A percentile compares a stretch with the other conserved stretches of the same genome.
Conservation (phyloP, 202 grass and related monocot species). For the Bolboschoenoplectus hybrid region DNA sequence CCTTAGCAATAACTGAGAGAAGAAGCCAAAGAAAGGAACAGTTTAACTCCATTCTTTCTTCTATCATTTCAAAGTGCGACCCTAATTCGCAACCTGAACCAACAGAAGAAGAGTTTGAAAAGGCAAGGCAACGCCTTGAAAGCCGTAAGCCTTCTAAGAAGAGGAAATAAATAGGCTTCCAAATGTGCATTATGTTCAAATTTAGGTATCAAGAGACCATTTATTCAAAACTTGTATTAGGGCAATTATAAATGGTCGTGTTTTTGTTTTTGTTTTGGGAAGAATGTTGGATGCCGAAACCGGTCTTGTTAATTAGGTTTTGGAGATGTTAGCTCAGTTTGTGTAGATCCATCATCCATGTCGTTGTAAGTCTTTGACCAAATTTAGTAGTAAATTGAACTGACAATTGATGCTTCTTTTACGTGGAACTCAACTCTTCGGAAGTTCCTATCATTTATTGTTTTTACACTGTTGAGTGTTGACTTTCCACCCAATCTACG, state of each 20-base stretch:
- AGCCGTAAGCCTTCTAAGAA: constrained; percentile 35
- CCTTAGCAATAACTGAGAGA: constrained; percentile 65
- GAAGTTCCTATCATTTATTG: not conserved
- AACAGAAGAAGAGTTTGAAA: constrained; percentile 84
- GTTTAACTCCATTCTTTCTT: constrained; percentile 78
- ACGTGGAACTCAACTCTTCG: not conserved
- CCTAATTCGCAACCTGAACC: constrained; percentile 59
- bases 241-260: not conserved
- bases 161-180: constrained; percentile 23
- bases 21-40: constrained; percentile 68
- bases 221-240: not conserved
- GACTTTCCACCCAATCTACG: not conserved
- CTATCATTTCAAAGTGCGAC: constrained; percentile 76
- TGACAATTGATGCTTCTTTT: not conserved
- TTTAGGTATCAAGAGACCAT: not conserved
- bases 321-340: not conserved
- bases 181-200: not conserved
- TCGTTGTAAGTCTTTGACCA: not conserved
- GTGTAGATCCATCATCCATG: not conserved
- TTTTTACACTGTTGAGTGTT: not conserved
- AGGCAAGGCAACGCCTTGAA: constrained; percentile 68
- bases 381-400: not conserved
- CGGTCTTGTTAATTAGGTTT: not conserved
- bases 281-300: constrained; percentile 25
- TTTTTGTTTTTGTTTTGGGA: not conserved